Evolutionary conservation across 2,329 filamentous ascomycete genomes (phyloP), one percentile per base, ranked within the genome.

Genomic region (Coniochaeta ligniaria): DNA sequence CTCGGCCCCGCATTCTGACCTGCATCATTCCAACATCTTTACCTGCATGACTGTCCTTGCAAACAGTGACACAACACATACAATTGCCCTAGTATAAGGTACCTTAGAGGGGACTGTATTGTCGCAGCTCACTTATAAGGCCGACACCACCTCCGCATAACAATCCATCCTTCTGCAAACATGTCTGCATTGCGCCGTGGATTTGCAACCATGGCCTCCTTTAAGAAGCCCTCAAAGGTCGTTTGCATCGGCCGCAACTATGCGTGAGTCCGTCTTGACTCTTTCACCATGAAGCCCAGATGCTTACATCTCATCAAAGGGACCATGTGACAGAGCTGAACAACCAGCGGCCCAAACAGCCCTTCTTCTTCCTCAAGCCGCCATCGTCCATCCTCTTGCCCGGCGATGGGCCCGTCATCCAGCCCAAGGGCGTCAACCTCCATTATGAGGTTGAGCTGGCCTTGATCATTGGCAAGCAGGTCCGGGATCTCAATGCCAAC

Each of bases 321-420:
- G 95, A 96, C 75, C 95, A 99, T 77, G 89, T 98, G 72, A 85
- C 89, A 65, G 95, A 99, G 80, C 84, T 99, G 67, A 92, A 92
- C 76, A 96, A 89, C 75, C 81, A 83, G 63, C 86, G 87, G 66
- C 95, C 95, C 58, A 96, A 95, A 75, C 92, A 97, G 76, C 95
- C 95, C 28, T 98, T 99, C 79, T 99, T 97, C 87, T 99, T 99
- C 83, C 85, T 98, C 68, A 99, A 99, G 82, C 95, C 95, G 1
- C 79, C 93, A 0, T 91, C 90, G 45, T 91, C 92, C 3, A 91
- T 99, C 67, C 83, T 98, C 4, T 82, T 90, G 24, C 92, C 92
- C 0, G 84, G 85, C 31, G 83, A 86, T 60, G 93, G 93, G 0
- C 88, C 93, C 3, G 86, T 96, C 56, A 82, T 96, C 67, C 85